A percentile compares a stretch with the other conserved stretches of the same genome.
phyloP scores from a whole-genome alignment of 2,329 filamentous ascomycete genomes.

The Aspergillus fumigatiaffinis region DNA sequence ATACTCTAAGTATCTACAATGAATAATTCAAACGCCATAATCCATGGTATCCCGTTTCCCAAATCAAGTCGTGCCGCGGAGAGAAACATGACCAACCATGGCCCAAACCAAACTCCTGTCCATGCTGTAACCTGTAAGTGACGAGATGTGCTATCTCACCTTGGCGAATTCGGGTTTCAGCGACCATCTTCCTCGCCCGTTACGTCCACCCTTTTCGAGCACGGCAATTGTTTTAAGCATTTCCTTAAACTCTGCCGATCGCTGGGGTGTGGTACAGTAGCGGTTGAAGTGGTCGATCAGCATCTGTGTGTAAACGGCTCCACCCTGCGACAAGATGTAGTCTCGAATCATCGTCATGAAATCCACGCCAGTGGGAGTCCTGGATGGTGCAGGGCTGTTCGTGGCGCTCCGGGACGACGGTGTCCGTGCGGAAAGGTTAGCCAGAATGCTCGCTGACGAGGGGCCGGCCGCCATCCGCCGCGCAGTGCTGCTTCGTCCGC shows the following conservation, averaged over 20 bases:
- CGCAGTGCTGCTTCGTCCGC: conserved; percentile 31
- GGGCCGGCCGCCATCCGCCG: conserved; percentile 35
- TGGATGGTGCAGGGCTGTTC: conserved; percentile 43
- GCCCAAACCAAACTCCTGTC: not conserved
- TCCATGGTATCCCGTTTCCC: not conserved
- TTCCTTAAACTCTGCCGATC: conserved; percentile 75
- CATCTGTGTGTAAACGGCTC: conserved; percentile 75
- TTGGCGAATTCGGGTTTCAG: conserved; percentile 54
- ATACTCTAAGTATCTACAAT: not conserved
- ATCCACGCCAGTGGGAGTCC: conserved; percentile 51
- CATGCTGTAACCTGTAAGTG: too few relatives aligned
- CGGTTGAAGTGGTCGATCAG: conserved; percentile 86
- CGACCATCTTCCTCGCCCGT: conserved; percentile 53
- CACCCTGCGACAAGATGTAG: conserved; percentile 74
- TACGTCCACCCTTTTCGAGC: conserved; percentile 54
- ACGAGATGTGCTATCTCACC: conserved; percentile 4
- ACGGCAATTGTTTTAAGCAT: conserved; percentile 73
- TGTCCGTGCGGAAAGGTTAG: conserved; percentile 33
- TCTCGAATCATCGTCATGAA: conserved; percentile 70
- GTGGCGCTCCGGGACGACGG: conserved; percentile 18
- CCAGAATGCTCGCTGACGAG: conserved; percentile 38
- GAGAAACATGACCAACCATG: too few relatives aligned
- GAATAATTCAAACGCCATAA: not conserved
- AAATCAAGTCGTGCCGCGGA: not conserved
- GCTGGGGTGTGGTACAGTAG: conserved; percentile 65